These are phyloP conservation scores for Sanghuangporus baumii DNA, from an alignment of 1,284 basidiomycete species.

Conservation along the genomic window DNA sequence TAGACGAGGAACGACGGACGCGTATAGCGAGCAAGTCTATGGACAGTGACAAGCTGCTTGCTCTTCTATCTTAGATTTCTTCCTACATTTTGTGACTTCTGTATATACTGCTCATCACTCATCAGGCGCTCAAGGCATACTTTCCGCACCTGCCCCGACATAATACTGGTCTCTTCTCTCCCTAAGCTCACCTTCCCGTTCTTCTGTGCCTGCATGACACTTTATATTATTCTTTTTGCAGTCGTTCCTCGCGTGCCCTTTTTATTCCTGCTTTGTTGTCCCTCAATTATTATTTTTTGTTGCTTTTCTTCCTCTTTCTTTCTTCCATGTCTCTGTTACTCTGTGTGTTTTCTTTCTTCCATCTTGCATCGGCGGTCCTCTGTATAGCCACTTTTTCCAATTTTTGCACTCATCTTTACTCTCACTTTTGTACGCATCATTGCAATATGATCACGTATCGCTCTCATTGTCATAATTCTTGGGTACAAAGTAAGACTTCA, in stretches of 20 bases:
- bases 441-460: neutral
- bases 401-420: neutral
- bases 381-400: neutral
- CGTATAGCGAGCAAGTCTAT: conserved; percentile 54
- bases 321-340: neutral
- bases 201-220: conserved; percentile 6
- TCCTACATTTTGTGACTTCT: neutral
- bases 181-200: neutral
- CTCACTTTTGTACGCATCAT: neutral
- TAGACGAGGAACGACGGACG: conserved; percentile 55
- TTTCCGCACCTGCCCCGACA: neutral
- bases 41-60: conserved; percentile 54
- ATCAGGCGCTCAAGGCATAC: neutral
- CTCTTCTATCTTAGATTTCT: conserved; percentile 46
- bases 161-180: neutral
- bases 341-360: conserved; percentile 4
- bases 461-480: neutral
- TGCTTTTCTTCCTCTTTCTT: neutral
- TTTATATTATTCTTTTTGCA: conserved; percentile 2
- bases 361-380: neutral
- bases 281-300: conserved; percentile 15
- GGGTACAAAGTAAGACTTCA: no score
- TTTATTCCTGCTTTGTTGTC: conserved; percentile 17
- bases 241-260: conserved; percentile 16
- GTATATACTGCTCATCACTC: neutral